phyloP scores from a whole-genome alignment of 768 basidiomycete genomes.

The Mycena metata region DNA sequence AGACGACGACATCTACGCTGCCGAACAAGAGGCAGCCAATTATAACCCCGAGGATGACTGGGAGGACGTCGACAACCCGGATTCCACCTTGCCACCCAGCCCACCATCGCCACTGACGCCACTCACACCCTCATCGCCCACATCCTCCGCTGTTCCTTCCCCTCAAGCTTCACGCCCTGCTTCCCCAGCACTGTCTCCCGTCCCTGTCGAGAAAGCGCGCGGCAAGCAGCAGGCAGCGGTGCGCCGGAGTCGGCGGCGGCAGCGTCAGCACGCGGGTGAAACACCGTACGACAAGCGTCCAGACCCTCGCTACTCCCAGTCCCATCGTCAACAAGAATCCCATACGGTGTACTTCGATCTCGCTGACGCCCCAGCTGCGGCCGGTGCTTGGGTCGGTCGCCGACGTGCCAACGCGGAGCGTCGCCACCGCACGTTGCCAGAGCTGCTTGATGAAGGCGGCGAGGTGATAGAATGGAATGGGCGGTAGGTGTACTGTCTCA shows the following conservation, averaged over 20 bases:
- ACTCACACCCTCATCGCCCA: neutral
- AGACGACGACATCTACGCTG: neutral
- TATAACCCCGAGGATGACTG: neutral
- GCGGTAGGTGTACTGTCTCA: neutral
- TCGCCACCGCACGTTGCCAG: neutral
- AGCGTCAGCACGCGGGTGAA: neutral
- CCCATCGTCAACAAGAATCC: neutral
- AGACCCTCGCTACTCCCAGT: neutral
- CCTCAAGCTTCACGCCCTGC: neutral
- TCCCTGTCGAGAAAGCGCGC: neutral
- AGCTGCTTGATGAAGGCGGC: neutral
- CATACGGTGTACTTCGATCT: neutral
- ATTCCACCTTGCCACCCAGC: neutral
- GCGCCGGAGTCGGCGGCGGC: neutral
- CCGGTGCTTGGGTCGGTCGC: neutral
- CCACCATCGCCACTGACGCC: neutral
- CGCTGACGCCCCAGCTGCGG: neutral
- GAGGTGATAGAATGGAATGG: constrained; percentile 4
- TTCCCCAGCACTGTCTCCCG: neutral
- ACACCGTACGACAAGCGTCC: neutral
- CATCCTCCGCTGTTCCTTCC: neutral
- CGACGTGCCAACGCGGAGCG: neutral
- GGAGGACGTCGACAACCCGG: neutral
- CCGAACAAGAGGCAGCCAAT: neutral
- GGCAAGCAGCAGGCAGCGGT: neutral